phyloP scores from a whole-genome alignment of 2,329 filamentous ascomycete species.

The Cladophialophora bantiana region DNA sequence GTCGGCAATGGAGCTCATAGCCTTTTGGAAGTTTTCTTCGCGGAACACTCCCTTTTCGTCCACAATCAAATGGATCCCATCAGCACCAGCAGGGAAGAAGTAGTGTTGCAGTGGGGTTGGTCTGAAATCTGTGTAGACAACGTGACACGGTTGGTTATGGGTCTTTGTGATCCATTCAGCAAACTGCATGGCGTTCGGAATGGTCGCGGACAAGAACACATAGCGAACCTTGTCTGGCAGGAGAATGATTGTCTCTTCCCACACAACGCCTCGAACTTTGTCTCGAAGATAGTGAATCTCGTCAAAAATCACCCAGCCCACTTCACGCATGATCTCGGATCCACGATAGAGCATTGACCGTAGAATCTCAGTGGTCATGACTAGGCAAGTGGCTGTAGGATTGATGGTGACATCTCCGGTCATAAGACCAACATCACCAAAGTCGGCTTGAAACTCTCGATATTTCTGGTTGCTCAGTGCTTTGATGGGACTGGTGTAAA shows the following conservation, averaged over 20 bases:
- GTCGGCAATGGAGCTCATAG: conserved; percentile 87
- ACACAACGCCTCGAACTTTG: conserved; percentile 91
- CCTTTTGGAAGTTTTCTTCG: conserved; percentile 96
- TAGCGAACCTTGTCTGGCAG: conserved; percentile 98
- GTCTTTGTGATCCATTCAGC: conserved; percentile 99
- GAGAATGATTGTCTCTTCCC: conserved; percentile 99
- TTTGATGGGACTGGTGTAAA: conserved; percentile 99
- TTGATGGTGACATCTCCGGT: conserved; percentile 99
- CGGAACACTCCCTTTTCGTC: conserved; percentile 97
- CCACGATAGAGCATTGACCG: conserved; percentile 97
- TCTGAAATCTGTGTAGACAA: conserved; percentile 98
- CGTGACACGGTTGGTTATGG: conserved; percentile 95
- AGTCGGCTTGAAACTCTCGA: conserved; percentile 92
- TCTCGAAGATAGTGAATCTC: conserved; percentile 99
- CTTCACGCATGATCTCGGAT: conserved; percentile 99
- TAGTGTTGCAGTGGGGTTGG: conserved; percentile 97
- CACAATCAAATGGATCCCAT: conserved; percentile 91
- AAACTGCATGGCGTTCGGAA: conserved; percentile 98
- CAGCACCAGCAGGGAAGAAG: conserved; percentile 91
- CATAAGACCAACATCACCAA: conserved; percentile 97
- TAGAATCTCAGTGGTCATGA: conserved; percentile 99
- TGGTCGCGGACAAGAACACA: conserved; percentile 96
- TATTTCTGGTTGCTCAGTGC: conserved; percentile 99
- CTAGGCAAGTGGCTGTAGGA: conserved; percentile 93
- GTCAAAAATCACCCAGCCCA: conserved; percentile 97